Base-by-base conservation (phyloP, 352 stramenopile genomes). In the Phytophthora pini region DNA sequence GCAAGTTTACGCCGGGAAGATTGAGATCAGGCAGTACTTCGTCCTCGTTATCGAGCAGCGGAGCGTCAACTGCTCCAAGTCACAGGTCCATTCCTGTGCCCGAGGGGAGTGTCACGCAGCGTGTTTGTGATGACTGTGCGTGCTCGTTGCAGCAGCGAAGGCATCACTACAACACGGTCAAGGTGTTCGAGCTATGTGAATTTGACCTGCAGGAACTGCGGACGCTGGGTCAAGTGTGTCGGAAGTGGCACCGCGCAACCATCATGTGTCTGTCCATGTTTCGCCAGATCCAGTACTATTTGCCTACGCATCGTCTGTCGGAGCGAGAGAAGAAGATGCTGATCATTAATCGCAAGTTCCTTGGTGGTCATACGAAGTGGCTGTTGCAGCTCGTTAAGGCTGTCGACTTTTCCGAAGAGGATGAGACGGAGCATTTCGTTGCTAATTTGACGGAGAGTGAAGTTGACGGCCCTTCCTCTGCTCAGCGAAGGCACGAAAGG, bases 181-280 rank as follows among this genome's bases (percentile, higher is more conserved):
- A 88, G 43, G 84, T 95, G 8, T 93, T 95, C 58, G 87, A 95
- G 50, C 60, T 95, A 27, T 93, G 84, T n/a, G 81, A 85, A 40
- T 90, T 93, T 38, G 68, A 95, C 48, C 61, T 95, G 45, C 77
- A 88, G 50, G 82, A 93, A 51, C 70, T 95, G 29, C 83, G 87
- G 9, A 80, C 72, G 3, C 60, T 95, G 13, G 87, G 87, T 0
- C 87, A 93, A 61, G 87, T 95, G 32, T 95, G 87, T 55, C 84
- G 87, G 48, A 93, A 93, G 57, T 95, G 87, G 87, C 87, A 95
- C 50, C 87, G 87, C 55, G 87, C 87, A 24, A 92, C 77, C 29
- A 92, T 95, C 72, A 95, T 95, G 87, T 92, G 87, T 24, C 65
- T 95, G n/a, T 95, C 87, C 13, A 93, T 87, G 80, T 93, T 95